Conservation (phyloP, 179 eudicot genomes). For the Pouteria campechiana region DNA sequence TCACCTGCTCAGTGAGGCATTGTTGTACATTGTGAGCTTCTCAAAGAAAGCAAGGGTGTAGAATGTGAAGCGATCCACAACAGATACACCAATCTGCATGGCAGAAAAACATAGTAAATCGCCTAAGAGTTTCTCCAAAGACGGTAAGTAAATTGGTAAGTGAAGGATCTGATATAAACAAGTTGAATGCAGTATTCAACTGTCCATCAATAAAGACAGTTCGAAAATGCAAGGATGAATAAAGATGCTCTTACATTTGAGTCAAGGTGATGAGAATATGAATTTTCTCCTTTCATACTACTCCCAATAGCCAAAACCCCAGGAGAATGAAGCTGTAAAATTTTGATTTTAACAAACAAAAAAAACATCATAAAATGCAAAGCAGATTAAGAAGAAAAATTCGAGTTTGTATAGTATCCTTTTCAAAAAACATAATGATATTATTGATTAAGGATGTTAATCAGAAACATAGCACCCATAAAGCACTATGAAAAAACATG, state of each 20-base stretch:
- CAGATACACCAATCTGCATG: constrained; percentile 92
- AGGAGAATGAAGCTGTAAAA: constrained; percentile 87
- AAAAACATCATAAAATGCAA: no score
- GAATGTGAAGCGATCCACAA: constrained; percentile 93
- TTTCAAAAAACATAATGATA: no score
- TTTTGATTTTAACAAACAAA: no score
- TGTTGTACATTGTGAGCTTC: constrained; percentile 80
- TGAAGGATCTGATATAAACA: no score
- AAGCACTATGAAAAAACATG: no score
- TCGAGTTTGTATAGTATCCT: no score
- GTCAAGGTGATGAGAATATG: constrained; percentile 97
- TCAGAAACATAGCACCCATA: no score
- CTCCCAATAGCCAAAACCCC: constrained; percentile 98
- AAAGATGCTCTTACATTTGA: constrained; percentile 56
- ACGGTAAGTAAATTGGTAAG: background rate
- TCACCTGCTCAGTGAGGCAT: constrained; percentile 89
- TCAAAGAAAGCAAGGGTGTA: constrained; percentile 96
- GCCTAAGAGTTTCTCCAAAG: no score
- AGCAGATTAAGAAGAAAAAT: no score
- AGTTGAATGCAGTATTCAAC: no score
- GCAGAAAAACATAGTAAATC: constrained; percentile 11
- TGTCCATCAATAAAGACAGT: no score
- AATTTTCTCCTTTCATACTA: constrained; percentile 96
- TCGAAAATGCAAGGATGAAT: constrained; percentile 3
- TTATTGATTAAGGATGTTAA: no score